Evolutionary conservation across 129 eudicot species (phyloP).

Genomic region (Helianthus annuus): DNA sequence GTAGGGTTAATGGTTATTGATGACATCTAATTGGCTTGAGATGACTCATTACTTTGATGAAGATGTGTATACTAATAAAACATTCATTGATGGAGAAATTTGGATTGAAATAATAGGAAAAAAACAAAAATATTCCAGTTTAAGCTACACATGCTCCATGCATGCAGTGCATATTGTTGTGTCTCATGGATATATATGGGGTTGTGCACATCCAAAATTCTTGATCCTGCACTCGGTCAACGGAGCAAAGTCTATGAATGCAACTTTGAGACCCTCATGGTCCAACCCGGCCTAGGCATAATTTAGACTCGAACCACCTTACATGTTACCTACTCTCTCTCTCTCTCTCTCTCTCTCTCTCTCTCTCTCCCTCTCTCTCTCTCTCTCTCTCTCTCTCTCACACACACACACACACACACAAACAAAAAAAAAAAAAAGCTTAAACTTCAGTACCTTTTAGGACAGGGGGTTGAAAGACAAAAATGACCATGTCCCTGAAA

Average conservation of each 20-base stretch:
- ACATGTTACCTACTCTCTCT: neutral
- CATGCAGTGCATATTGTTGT: constrained; percentile 4
- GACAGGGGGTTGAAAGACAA: constrained; percentile 25
- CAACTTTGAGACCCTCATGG: neutral
- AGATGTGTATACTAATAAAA: constrained; percentile 18
- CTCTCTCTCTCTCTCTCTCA: too few relatives aligned
- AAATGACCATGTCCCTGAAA: constrained; percentile 24
- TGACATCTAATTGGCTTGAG: constrained; percentile 25
- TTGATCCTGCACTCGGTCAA: neutral
- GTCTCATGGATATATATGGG: neutral
- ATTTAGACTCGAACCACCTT: neutral
- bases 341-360: neutral
- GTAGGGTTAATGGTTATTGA: constrained; percentile 24
- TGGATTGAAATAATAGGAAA: neutral
- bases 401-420: neutral
- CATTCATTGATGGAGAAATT: constrained; percentile 21
- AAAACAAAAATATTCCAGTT: constrained; percentile 17
- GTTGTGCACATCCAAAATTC: neutral
- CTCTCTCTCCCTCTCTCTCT: neutral
- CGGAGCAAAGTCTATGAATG: constrained; percentile 2
- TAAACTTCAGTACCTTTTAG: constrained; percentile 20
- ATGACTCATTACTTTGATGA: constrained; percentile 26
- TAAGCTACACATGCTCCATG: constrained; percentile 5
- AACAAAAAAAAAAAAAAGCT: too few relatives aligned
- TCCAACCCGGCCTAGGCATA: neutral